phyloP scores from a whole-genome alignment of 495 filamentous ascomycete species.

The Trichoderma asperelloides region DNA sequence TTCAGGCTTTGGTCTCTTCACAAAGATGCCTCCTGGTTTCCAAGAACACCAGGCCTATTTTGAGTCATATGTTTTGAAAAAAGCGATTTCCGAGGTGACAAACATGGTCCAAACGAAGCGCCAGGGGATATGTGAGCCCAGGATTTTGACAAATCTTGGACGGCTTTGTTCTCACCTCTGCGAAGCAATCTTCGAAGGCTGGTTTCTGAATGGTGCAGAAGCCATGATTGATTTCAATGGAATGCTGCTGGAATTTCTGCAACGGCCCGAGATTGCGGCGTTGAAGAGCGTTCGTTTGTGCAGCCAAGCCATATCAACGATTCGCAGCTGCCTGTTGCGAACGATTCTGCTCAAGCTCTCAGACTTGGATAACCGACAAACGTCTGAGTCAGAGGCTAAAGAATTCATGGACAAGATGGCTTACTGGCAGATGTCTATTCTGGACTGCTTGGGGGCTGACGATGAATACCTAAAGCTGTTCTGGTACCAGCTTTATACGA shows the following conservation, averaged over 20 bases:
- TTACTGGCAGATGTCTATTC: conserved; percentile 90
- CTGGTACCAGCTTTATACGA: conserved; percentile 84
- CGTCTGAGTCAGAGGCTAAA: conserved; percentile 47
- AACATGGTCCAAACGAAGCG: conserved; percentile 62
- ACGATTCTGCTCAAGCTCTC: conserved; percentile 73
- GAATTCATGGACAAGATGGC: conserved; percentile 70
- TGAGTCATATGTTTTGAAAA: conserved; percentile 77
- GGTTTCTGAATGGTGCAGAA: conserved; percentile 82
- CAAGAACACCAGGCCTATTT: conserved; percentile 91
- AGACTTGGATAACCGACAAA: conserved; percentile 60
- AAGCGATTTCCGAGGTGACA: conserved; percentile 60
- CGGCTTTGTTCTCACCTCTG: conserved; percentile 69
- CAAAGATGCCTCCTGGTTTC: conserved; percentile 87
- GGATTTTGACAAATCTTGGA: conserved; percentile 74
- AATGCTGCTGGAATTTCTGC: conserved; percentile 73
- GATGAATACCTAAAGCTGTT: conserved; percentile 69
- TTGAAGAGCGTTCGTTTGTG: conserved; percentile 85
- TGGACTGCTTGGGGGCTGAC: conserved; percentile 66
- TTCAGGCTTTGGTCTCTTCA: conserved; percentile 73
- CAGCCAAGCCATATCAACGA: conserved; percentile 63
- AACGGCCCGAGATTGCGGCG: conserved; percentile 69
- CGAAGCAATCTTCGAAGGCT: conserved; percentile 90
- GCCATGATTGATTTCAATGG: conserved; percentile 82
- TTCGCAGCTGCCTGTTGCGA: conserved; percentile 65
- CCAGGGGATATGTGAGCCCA: conserved; percentile 67